Percentiles rank a stretch among this genome's conserved stretches.
Conservation (phyloP, 2,329 filamentous ascomycete genomes). For the Chaetomium sp. region DNA sequence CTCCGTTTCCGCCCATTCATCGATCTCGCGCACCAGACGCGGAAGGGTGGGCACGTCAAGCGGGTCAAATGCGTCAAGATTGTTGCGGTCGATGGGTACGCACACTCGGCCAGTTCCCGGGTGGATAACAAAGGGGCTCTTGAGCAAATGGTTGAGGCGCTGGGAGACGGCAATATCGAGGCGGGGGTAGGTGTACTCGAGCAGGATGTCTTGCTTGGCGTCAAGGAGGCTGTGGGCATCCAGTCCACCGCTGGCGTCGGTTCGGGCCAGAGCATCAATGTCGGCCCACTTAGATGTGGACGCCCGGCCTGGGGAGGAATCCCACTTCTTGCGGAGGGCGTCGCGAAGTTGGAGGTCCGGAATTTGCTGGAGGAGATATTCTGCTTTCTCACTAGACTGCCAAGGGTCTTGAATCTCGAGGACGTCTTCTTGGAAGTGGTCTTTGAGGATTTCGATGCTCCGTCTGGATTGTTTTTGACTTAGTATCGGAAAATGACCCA, state of each 20-base stretch:
- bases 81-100: conserved; percentile 78
- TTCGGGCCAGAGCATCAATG: conserved; percentile 79
- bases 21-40: conserved; percentile 75
- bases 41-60: conserved; percentile 84
- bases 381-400: conserved; percentile 59
- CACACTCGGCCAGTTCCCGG: conserved; percentile 91
- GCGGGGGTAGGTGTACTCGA: conserved; percentile 96
- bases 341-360: conserved; percentile 74
- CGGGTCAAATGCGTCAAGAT: conserved; percentile 78
- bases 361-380: conserved; percentile 75
- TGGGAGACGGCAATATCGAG: conserved; percentile 97
- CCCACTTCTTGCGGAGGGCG: conserved; percentile 84
- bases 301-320: conserved; percentile 67
- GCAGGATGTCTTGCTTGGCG: conserved; percentile 89
- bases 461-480: conserved; percentile 44
- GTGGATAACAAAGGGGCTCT: conserved; percentile 93
- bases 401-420: conserved; percentile 84
- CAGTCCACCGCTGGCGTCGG: conserved; percentile 64
- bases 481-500: background rate
- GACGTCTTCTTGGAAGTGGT: conserved; percentile 77
- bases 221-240: conserved; percentile 69
- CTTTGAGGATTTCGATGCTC: conserved; percentile 76
- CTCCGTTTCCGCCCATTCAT: conserved; percentile 51
- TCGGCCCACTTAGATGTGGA: conserved; percentile 87
- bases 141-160: conserved; percentile 96